Conservation (phyloP, 805 yeast species). For the Saturnispora serradocipensis region DNA sequence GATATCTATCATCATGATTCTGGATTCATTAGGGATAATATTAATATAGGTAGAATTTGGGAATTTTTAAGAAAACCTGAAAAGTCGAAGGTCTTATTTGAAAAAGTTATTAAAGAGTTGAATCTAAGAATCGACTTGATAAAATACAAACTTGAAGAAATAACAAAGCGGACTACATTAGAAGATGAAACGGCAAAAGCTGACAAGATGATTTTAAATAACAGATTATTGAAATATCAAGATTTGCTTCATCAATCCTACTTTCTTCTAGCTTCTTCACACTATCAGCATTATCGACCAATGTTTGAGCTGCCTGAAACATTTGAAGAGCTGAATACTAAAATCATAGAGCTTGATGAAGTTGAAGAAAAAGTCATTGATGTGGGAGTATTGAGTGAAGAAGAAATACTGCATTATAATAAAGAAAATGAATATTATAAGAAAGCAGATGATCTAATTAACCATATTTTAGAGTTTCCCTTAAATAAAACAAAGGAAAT, state of each 20-base stretch:
- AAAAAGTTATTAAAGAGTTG: slow-evolving; percentile 30
- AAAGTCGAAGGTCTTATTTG: slow-evolving; percentile 41
- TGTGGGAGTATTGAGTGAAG: slow-evolving; percentile 15
- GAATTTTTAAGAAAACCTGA: slow-evolving; percentile 50
- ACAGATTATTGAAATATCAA: slow-evolving; percentile 38
- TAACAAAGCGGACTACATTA: not conserved
- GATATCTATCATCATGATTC: slow-evolving; percentile 43
- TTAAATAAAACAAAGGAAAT: slow-evolving; percentile 29
- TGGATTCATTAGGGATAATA: slow-evolving; percentile 32
- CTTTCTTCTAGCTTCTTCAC: slow-evolving; percentile 68
- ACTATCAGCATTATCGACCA: slow-evolving; percentile 45
- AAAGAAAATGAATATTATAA: slow-evolving; percentile 46
- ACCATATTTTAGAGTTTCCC: slow-evolving; percentile 38
- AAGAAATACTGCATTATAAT: slow-evolving; percentile 28
- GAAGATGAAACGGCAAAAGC: not conserved
- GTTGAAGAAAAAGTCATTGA: slow-evolving; percentile 21
- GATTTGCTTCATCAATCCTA: slow-evolving; percentile 67
- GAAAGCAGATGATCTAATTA: slow-evolving; percentile 54
- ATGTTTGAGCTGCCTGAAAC: slow-evolving; percentile 25
- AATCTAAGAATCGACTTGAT: slow-evolving; percentile 14
- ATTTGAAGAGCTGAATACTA: slow-evolving; percentile 23
- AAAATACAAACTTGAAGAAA: slow-evolving; percentile 5
- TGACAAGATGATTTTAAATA: slow-evolving; percentile 8
- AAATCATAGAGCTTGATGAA: not conserved
- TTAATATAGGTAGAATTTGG: slow-evolving; percentile 59